Evolutionary conservation across 1,284 basidiomycete species (phyloP).

Genomic region (Papiliotrema flavescens): DNA sequence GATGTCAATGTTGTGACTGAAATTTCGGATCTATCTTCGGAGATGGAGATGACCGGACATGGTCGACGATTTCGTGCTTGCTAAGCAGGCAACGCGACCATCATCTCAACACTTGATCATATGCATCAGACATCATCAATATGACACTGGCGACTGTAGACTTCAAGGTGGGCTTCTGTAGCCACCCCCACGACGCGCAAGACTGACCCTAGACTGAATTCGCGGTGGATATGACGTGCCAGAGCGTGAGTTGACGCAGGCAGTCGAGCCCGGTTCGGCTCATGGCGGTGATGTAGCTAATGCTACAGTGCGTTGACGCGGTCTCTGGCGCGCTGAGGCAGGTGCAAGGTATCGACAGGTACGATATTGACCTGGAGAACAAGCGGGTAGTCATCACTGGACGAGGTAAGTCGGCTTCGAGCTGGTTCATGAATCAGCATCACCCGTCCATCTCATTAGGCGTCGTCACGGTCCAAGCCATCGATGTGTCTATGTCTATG

Average conservation of each 20-base stretch:
- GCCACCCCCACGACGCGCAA: constrained; percentile 4
- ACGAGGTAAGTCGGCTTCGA: constrained; percentile 39
- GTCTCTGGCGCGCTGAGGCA: constrained; percentile 37
- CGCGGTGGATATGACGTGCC: constrained; percentile 51
- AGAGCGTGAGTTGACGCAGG: constrained; percentile 37
- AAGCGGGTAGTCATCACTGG: constrained; percentile 49
- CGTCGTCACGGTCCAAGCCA: too few relatives aligned
- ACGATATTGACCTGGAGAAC: constrained; percentile 47
- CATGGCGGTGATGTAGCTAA: neutral
- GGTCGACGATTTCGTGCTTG: too few relatives aligned
- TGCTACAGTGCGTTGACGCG: constrained; percentile 45
- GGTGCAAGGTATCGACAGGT: constrained; percentile 43
- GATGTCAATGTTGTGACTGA: too few relatives aligned
- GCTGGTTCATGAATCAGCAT: too few relatives aligned
- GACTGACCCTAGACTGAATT: constrained; percentile 44
- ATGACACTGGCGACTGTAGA: constrained; percentile 8
- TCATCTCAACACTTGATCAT: too few relatives aligned
- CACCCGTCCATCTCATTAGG: too few relatives aligned
- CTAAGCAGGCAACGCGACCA: too few relatives aligned
- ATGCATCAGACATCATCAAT: too few relatives aligned
- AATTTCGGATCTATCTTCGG: too few relatives aligned
- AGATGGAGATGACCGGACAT: too few relatives aligned
- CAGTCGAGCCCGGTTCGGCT: too few relatives aligned
- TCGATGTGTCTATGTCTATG: too few relatives aligned
- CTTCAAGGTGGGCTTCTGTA: constrained; percentile 1